Base-by-base conservation (phyloP, 2,329 filamentous ascomycete species). In the Orbilia quercus region DNA sequence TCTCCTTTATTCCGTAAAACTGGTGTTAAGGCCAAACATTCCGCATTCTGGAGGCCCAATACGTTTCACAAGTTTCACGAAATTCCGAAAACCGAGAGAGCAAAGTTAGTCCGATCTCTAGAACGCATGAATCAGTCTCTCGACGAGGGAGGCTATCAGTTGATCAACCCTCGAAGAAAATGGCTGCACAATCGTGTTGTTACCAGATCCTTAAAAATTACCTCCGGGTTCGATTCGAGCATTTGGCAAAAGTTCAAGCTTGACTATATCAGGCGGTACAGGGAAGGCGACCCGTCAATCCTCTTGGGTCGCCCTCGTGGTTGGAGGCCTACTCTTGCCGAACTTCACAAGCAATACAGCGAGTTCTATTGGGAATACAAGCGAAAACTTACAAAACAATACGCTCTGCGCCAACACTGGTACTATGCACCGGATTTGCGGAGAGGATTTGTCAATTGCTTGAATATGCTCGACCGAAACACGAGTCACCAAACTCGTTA, bases 161-260 rank as follows among this genome's bases (percentile, higher is more conserved):
- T 72, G 36, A 28, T 54, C 7, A 22, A 57, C 4, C 59, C 67
- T 1, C 50, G n/a, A 9, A 34, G 28, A 25, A 36, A 53, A 20
- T 42, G 36, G 6, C 34, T 12, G 4, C 67, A 58, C n/a, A 48
- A 54, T 7, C 67, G 53, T n/a, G 40, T 65, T 28, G 40, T 72
- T 20, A 60, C 51, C 14, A 47, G 53, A 31, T 25, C 36, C 7
- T 12, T 59, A 5, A 48, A n/a, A 9, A 20, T 22, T n/a, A 72
- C 59, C 6, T 31, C n/a, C 1, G 67, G 53, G 7, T 44, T 65
- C 22, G 23, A 59, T 23, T 22, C 51, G 36, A 72, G 67, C 38
- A 65, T 72, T 14, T 72, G 59, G 59, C 47, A 53, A 36, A 72
- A 51, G 40, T 72, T 72, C 47, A 72, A 60, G n/a, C 20, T 18